Evolutionary conservation across 176 grass and related monocot species (phyloP).

Genomic region (Rhynchospora pubera): DNA sequence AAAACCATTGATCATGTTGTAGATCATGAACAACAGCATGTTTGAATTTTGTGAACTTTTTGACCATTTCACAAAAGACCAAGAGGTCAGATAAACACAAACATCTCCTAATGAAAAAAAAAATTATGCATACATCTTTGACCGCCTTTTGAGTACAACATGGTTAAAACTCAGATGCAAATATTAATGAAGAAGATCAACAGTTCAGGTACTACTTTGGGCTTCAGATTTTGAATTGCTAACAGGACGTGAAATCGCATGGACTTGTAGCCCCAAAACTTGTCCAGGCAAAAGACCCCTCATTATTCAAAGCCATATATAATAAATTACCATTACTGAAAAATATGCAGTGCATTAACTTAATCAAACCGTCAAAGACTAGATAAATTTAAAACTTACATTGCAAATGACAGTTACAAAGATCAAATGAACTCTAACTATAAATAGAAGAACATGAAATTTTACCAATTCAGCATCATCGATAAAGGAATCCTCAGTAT

Average conservation of each 20-base stretch:
- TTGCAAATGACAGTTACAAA: not conserved
- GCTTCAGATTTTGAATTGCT: not conserved
- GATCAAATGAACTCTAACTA: not conserved
- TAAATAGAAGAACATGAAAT: conserved; percentile 15
- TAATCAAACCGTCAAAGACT: not conserved
- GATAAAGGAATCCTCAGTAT: conserved; percentile 99
- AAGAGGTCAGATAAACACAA: not conserved
- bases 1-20: not conserved
- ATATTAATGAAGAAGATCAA: not conserved
- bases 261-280: not conserved
- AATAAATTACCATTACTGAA: not conserved
- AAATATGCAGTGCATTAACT: not conserved
- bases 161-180: not conserved
- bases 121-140: not conserved
- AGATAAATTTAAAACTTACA: not conserved
- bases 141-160: not conserved
- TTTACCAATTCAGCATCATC: conserved; percentile 91
- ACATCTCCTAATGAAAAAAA: not conserved
- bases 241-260: not conserved
- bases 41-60: not conserved
- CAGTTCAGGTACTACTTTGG: not conserved
- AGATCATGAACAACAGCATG: not conserved
- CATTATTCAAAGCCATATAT: not conserved
- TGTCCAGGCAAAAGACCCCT: not conserved
- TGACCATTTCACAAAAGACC: not conserved